These are phyloP conservation scores for Rosa chinensis DNA, from an alignment of 306 rosid species.

Conservation along the genomic window DNA sequence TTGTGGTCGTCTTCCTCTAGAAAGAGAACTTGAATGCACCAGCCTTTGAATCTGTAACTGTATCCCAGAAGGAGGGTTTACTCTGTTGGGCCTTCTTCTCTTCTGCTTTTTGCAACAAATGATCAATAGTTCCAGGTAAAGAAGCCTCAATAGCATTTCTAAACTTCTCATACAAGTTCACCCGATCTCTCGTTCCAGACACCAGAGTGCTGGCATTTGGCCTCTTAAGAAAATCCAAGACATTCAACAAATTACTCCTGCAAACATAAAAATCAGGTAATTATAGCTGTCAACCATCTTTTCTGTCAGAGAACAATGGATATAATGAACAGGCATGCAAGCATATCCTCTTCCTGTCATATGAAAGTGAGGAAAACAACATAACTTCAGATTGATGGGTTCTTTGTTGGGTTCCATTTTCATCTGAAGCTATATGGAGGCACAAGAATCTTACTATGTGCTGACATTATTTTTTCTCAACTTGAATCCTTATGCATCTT, in stretches of 20 bases:
- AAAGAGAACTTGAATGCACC: conserved; percentile 93
- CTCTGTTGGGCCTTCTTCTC: conserved; percentile 55
- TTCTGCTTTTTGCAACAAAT: conserved; percentile 53
- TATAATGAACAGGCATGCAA: no score
- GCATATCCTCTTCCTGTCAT: background rate
- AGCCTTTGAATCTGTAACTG: conserved; percentile 57
- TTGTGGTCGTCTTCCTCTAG: conserved; percentile 26
- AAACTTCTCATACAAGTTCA: conserved; percentile 76
- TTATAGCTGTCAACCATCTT: background rate
- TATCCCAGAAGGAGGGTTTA: conserved; percentile 78
- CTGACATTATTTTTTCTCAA: background rate
- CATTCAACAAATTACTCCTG: conserved; percentile 86
- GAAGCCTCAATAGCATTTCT: conserved; percentile 70
- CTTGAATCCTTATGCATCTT: background rate
- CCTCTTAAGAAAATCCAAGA: conserved; percentile 76
- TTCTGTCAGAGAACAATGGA: background rate
- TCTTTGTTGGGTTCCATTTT: background rate
- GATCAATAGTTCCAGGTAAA: conserved; percentile 68
- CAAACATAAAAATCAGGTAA: conserved; percentile 26
- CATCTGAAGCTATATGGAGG: background rate
- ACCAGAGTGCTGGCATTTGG: conserved; percentile 84
- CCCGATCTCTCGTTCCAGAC: conserved; percentile 88
- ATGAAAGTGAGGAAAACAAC: background rate
- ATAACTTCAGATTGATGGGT: background rate
- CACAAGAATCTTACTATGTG: background rate